Percentiles rank a stretch among this genome's conserved stretches.
Evolutionary conservation across 768 basidiomycete genomes (phyloP).

Genomic region (Coprinellus aureogranulatus): DNA sequence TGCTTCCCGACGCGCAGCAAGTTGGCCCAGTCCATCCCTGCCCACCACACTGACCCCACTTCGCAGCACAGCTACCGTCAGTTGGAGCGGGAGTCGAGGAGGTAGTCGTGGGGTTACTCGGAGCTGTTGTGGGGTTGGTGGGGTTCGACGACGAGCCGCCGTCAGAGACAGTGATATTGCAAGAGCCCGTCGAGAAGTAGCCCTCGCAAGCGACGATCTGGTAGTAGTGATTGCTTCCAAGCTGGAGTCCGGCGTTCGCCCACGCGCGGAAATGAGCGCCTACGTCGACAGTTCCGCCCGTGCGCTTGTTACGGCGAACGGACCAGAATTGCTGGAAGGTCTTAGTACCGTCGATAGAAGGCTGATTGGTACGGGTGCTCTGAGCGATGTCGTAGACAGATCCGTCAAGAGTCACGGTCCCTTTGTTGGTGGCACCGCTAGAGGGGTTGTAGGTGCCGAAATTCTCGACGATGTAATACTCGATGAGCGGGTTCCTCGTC

Average conservation of each 20-base stretch:
- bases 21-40: constrained; percentile 13
- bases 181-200: constrained; percentile 37
- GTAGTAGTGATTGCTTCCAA: constrained; percentile 40
- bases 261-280: constrained; percentile 46
- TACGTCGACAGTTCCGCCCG: constrained; percentile 33
- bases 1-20: constrained; percentile 7
- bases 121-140: background rate
- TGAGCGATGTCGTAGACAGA: constrained; percentile 41
- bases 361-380: constrained; percentile 35
- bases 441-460: constrained; percentile 42
- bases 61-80: background rate
- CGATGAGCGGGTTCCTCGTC: constrained; percentile 44
- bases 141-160: background rate
- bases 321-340: constrained; percentile 50
- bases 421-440: constrained; percentile 28
- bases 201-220: constrained; percentile 50
- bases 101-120: background rate
- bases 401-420: constrained; percentile 41
- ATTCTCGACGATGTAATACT: constrained; percentile 47
- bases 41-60: constrained; percentile 11
- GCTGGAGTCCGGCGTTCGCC: constrained; percentile 33
- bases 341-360: constrained; percentile 40
- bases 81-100: background rate
- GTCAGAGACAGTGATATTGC: constrained; percentile 10
- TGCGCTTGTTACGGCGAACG: constrained; percentile 36